Evolutionary conservation across 1,139 yeast genomes (phyloP).

Genomic region (Geotrichum histeridarum): DNA sequence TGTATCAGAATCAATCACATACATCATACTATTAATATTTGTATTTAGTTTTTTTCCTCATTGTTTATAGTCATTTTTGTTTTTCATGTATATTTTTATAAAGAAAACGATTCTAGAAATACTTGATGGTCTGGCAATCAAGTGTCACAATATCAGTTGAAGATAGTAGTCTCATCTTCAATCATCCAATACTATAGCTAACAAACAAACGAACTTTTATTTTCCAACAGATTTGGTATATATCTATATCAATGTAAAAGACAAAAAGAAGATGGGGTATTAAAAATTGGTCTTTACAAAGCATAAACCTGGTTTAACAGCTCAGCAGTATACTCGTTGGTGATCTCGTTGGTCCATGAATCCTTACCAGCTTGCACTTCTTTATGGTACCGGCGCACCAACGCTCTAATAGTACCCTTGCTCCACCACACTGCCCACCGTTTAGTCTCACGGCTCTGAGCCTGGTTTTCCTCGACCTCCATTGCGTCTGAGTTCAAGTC

Average conservation of each 20-base stretch:
- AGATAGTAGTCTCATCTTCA: too few species aligned
- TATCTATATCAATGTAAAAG: too few species aligned
- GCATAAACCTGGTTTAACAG: conserved; percentile 6
- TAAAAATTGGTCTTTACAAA: neutral
- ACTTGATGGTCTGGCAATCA: too few species aligned
- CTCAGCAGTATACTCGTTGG: neutral
- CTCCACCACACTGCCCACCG: conserved; percentile 20
- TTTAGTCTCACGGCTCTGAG: conserved; percentile 10
- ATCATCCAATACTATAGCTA: too few species aligned
- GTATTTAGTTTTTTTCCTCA: neutral
- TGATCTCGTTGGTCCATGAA: neutral
- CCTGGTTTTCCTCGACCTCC: conserved; percentile 8
- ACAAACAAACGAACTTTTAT: too few species aligned
- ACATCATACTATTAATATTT: neutral
- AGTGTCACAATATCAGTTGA: too few species aligned
- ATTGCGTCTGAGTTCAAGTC: conserved; percentile 11
- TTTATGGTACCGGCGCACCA: conserved; percentile 10
- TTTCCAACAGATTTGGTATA: too few species aligned
- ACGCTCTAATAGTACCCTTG: conserved; percentile 13
- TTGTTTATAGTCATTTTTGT: too few species aligned
- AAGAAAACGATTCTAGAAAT: neutral
- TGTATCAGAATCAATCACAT: neutral
- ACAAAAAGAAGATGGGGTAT: too few species aligned
- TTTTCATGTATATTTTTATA: neutral
- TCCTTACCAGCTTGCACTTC: neutral